These are phyloP conservation scores for Penicillium brevicompactum DNA, from an alignment of 2,329 filamentous ascomycete genomes.

Conservation along the genomic window DNA sequence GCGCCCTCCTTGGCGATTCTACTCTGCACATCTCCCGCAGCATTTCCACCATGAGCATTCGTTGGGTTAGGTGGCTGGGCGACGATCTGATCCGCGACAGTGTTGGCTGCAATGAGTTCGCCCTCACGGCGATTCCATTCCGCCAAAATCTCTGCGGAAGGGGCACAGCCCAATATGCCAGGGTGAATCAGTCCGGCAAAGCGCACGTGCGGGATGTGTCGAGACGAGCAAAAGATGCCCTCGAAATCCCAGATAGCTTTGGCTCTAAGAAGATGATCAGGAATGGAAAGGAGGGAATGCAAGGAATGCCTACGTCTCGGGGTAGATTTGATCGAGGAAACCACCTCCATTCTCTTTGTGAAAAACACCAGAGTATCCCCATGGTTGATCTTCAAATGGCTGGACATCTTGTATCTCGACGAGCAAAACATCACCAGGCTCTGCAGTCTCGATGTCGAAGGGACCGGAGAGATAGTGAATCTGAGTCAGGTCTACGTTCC, in stretches of 20 bases:
- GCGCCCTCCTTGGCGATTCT: slow-evolving; percentile 78
- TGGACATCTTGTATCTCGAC: slow-evolving; percentile 94
- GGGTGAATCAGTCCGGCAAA: slow-evolving; percentile 91
- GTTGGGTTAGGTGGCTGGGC: slow-evolving; percentile 73
- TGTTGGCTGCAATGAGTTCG: slow-evolving; percentile 71
- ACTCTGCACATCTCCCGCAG: slow-evolving; percentile 58
- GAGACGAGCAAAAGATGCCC: slow-evolving; percentile 77
- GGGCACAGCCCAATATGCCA: slow-evolving; percentile 86
- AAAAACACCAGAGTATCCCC: slow-evolving; percentile 89
- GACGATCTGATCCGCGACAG: slow-evolving; percentile 68
- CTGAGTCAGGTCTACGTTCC: slow-evolving; percentile 78
- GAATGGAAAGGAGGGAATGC: accelerated
- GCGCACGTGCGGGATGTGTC: slow-evolving; percentile 83
- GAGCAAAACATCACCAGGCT: slow-evolving; percentile 80
- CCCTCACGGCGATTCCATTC: slow-evolving; percentile 84
- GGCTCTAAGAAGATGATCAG: slow-evolving; percentile 41
- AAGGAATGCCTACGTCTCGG: slow-evolving; percentile 64
- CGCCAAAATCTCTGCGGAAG: slow-evolving; percentile 73
- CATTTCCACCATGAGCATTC: slow-evolving; percentile 73
- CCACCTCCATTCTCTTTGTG: slow-evolving; percentile 80
- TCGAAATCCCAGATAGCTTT: slow-evolving; percentile 79
- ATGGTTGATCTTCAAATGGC: slow-evolving; percentile 79
- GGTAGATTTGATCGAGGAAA: slow-evolving; percentile 85
- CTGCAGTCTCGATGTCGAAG: slow-evolving; percentile 80
- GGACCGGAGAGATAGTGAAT: slow-evolving; percentile 89